Percentiles rank a stretch among this genome's conserved stretches.
Evolutionary conservation across 2,329 filamentous ascomycete genomes (phyloP).

Genomic region (Cladobotryum protrusum): DNA sequence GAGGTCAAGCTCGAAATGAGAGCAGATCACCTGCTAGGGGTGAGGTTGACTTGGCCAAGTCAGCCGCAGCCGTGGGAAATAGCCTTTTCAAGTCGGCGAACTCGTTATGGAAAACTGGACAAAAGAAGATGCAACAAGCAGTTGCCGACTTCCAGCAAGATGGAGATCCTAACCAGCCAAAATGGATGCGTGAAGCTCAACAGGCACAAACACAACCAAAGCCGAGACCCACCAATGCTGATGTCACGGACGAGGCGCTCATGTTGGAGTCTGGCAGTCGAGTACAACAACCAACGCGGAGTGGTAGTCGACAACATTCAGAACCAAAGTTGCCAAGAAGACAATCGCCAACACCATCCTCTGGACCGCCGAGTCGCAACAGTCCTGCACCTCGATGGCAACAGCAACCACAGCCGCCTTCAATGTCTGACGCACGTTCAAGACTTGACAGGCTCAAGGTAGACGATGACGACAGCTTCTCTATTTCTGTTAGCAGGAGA

Average conservation of each 20-base stretch:
- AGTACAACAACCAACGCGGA: constrained; percentile 37
- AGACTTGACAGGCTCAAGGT: constrained; percentile 66
- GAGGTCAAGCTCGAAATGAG: constrained; percentile 33
- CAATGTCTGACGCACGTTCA: constrained; percentile 30
- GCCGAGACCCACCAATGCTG: constrained; percentile 24
- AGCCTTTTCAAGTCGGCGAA: constrained; percentile 91
- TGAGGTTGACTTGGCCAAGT: constrained; percentile 71
- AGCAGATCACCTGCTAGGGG: constrained; percentile 47
- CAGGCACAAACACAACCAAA: constrained; percentile 31
- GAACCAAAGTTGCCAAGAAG: constrained; percentile 34
- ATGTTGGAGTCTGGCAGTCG: constrained; percentile 65
- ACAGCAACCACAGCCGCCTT: constrained; percentile 31
- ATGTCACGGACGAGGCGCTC: constrained; percentile 65
- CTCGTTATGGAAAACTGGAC: constrained; percentile 88
- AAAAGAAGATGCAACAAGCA: constrained; percentile 88
- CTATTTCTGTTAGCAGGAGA: constrained; percentile 81
- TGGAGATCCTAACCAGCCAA: constrained; percentile 70
- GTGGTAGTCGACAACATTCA: constrained; percentile 21
- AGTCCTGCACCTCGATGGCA: constrained; percentile 55
- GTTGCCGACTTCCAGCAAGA: constrained; percentile 76
- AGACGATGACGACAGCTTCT: constrained; percentile 67
- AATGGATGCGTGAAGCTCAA: constrained; percentile 84
- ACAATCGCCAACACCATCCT: constrained; percentile 44
- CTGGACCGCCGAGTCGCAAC: constrained; percentile 37
- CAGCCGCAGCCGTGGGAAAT: constrained; percentile 74